These are phyloP conservation scores for Vitis rupestris DNA, from an alignment of 164 flowering plant species.

Conservation along the genomic window DNA sequence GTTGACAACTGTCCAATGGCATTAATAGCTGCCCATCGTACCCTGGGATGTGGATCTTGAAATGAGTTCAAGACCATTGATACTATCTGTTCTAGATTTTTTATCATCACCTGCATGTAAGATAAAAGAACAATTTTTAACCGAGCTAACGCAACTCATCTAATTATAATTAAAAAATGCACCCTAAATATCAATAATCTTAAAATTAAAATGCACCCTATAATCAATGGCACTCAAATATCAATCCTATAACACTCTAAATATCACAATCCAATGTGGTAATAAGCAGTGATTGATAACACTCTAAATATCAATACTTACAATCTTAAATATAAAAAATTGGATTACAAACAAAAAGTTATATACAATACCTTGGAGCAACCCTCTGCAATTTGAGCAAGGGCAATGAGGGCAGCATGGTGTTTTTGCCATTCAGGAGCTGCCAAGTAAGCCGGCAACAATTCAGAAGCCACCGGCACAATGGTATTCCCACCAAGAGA, in stretches of 20 bases:
- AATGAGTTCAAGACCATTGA: slow-evolving; percentile 88
- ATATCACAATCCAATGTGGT: no score
- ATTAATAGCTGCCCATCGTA: slow-evolving; percentile 98
- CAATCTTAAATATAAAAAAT: no score
- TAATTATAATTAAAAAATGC: neutral
- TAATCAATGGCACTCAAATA: no score
- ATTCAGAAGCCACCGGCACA: slow-evolving; percentile 92
- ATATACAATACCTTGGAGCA: slow-evolving; percentile 77
- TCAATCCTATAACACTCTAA: no score
- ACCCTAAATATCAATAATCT: neutral
- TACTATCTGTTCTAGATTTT: slow-evolving; percentile 89
- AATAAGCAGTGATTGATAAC: no score
- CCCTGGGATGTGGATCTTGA: slow-evolving; percentile 94
- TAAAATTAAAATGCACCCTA: no score
- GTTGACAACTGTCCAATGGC: slow-evolving; percentile 96
- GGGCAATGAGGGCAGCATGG: slow-evolving; percentile 92
- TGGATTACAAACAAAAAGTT: neutral
- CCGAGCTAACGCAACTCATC: no score
- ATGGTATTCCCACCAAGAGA: slow-evolving; percentile 93
- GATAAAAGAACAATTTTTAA: neutral
- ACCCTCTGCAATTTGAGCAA: slow-evolving; percentile 98
- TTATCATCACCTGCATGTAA: slow-evolving; percentile 75
- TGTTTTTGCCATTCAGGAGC: slow-evolving; percentile 99
- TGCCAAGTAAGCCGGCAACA: slow-evolving; percentile 72
- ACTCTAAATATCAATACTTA: no score